Evolutionary conservation across 768 basidiomycete species (phyloP), one percentile per base, ranked within the genome.

Genomic region (Symmetrospora coprosmae): DNA sequence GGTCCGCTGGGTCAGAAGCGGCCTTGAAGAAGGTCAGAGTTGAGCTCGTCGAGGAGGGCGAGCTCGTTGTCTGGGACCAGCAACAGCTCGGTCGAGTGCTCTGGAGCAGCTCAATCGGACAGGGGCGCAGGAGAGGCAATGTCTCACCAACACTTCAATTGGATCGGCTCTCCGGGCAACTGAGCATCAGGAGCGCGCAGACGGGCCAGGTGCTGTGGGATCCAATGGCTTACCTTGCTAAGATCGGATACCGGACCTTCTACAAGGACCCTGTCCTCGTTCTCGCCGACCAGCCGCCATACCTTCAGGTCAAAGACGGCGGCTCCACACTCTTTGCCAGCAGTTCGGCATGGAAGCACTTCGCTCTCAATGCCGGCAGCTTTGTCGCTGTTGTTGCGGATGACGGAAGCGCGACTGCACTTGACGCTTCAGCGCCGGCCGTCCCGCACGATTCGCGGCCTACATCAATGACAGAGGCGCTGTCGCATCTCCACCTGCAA

Each of bases 391-490:
- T 43, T 21, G 9, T 35, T 13, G 13, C 31, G 5, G 21, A 19
- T 33, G 6, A 28, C 16, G 9, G 7, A 23, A 45, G 25, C 13
- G n/a, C n/a, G n/a, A 48, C 4, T 17, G 8, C 31, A 45, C 19
- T 30, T 39, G 17, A n/a, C 3, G 52, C 3, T 9, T 4, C 4
- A 58, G 41, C 55, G 3, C 55, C 55, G 9, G 27, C 47, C 4
- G 50, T 60, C 5, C 59, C 46, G 30, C 49, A 58, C 14, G 50
- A 60, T 9, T 39, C 35, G 14, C 35, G 59, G 3, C 50, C 59
- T 4, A 51, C 27, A 30, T 23, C 17, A 2, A 30, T 60, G 17
- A n/a, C 28, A 19, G 31, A 60, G 28, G 50, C 50, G 7, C 35
- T 60, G 49, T 56, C 55, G 7, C 7, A 51, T 11, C 6, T 52